phyloP scores from a whole-genome alignment of 2,329 filamentous ascomycete genomes.

The Apiospora koreana region DNA sequence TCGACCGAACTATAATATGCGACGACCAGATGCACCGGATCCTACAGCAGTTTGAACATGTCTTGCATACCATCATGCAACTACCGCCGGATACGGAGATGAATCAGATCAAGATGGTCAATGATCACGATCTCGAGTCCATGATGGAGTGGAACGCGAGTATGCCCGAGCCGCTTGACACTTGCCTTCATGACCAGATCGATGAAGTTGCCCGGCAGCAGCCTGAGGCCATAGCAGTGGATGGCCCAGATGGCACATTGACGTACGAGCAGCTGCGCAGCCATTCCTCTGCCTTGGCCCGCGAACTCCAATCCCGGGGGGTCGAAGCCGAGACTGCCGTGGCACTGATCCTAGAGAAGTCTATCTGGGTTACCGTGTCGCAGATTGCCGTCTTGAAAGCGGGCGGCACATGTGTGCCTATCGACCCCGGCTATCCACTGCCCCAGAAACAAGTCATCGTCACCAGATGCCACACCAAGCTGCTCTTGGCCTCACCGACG shows the following conservation, averaged over 20 bases:
- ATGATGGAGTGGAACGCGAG: slow-evolving; percentile 10
- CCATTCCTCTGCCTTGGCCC: slow-evolving; percentile 17
- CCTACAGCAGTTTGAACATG: slow-evolving; percentile 14
- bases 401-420: slow-evolving; percentile 30
- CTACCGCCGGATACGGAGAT: background rate
- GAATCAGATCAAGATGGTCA: slow-evolving; percentile 16
- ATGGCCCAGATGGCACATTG: slow-evolving; percentile 29
- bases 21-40: background rate
- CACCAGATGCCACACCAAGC: background rate
- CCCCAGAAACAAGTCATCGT: slow-evolving; percentile 8
- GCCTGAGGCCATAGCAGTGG: background rate
- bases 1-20: slow-evolving; percentile 13
- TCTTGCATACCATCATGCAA: slow-evolving; percentile 15
- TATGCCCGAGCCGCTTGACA: background rate
- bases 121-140: slow-evolving; percentile 10
- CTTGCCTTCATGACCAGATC: slow-evolving; percentile 10
- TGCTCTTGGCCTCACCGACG: background rate
- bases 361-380: slow-evolving; percentile 31
- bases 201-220: background rate
- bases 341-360: slow-evolving; percentile 38
- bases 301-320: background rate
- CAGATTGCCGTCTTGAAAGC: slow-evolving; percentile 37
- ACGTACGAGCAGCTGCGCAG: slow-evolving; percentile 30
- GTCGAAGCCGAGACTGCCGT: slow-evolving; percentile 18
- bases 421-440: background rate